Base-by-base conservation (phyloP, 108 stramenopile genomes). In the Fragilaria crotonensis region DNA sequence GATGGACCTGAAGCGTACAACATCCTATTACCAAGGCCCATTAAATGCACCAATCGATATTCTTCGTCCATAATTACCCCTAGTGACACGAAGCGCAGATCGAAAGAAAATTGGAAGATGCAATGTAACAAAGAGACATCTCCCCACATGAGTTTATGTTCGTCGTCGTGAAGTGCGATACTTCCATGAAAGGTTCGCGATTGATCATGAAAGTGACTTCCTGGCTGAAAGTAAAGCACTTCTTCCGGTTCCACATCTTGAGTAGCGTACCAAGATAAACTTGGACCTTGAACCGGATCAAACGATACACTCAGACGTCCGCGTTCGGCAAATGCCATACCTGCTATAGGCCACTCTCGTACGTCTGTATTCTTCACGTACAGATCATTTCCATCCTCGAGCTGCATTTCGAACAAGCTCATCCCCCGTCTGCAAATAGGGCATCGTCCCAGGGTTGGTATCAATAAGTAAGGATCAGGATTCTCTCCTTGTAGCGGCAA, bases 151-250 rank as follows among this genome's bases (percentile, higher is more conserved):
- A 18, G 14, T 31, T 29, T 5, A 2, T 14, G 2, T 36, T 29
- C 25, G 30, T 45, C 0, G 45, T 30, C 55, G 23, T 23, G 30
- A 60, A 30, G 14, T 48, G 30, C 57, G 33, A n/a, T 56, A 3
- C 32, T 49, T 0, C 81, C 85, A 49, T 76, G 79, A 62, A 81
- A 86, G 7, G 75, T 83, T 52, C 70, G 60, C 7, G 73, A 75
- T 18, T 41, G n/a, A 36, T 59, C 36, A 61, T 81, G 78, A 46
- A 78, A 85, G 53, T 77, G 78, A 52, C 33, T 71, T 30, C 60
- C 68, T 18, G 57, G 52, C 52, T 76, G 67, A 55, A 76, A 65
- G 44, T 49, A 67, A 1, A 55, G 36, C 28, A 46, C 32, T 46
- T 46, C 56, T 1, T 14, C 30, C 0, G 46, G 71, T n/a, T 53